Evolutionary conservation across 768 basidiomycete species (phyloP).

Genomic region (Suillus occidentalis): DNA sequence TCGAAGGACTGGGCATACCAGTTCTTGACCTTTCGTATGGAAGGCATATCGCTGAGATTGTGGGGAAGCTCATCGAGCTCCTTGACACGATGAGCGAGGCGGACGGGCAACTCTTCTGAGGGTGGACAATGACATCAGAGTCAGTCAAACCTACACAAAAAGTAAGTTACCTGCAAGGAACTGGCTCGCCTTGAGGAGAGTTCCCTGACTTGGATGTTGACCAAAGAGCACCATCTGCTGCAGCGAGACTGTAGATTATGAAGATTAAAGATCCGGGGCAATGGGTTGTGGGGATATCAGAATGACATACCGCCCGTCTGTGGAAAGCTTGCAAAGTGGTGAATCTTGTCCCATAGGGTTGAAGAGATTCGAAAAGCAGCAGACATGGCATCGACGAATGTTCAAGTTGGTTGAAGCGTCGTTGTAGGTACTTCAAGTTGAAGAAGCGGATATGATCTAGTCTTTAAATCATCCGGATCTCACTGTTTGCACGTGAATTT

Average conservation of each 20-base stretch:
- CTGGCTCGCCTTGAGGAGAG: constrained; percentile 87
- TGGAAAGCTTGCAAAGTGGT: constrained; percentile 88
- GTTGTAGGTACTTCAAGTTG: not conserved
- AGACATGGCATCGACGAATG: constrained; percentile 30
- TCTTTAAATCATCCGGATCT: not conserved
- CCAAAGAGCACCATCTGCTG: constrained; percentile 99
- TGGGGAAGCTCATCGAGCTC: constrained; percentile 95
- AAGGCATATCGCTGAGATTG: constrained; percentile 86
- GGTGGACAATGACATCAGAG: not conserved
- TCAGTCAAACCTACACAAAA: not conserved
- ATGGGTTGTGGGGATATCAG: not conserved
- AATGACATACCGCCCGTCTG: constrained; percentile 78
- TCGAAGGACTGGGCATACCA: constrained; percentile 99
- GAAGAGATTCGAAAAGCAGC: constrained; percentile 68
- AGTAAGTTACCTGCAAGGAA: constrained; percentile 71
- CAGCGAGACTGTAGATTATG: constrained; percentile 67
- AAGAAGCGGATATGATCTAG: not conserved
- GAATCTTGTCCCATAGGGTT: constrained; percentile 85
- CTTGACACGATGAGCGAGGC: constrained; percentile 93
- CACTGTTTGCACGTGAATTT: constrained; percentile 3
- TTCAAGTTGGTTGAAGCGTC: not conserved
- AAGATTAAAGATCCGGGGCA: not conserved
- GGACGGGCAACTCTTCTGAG: constrained; percentile 89
- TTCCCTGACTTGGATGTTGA: constrained; percentile 93
- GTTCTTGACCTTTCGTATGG: constrained; percentile 91